Percentiles rank a stretch among this genome's conserved stretches.
These are phyloP conservation scores for Russula dissimulans DNA, from an alignment of 768 basidiomycete genomes.

Conservation along the genomic window DNA sequence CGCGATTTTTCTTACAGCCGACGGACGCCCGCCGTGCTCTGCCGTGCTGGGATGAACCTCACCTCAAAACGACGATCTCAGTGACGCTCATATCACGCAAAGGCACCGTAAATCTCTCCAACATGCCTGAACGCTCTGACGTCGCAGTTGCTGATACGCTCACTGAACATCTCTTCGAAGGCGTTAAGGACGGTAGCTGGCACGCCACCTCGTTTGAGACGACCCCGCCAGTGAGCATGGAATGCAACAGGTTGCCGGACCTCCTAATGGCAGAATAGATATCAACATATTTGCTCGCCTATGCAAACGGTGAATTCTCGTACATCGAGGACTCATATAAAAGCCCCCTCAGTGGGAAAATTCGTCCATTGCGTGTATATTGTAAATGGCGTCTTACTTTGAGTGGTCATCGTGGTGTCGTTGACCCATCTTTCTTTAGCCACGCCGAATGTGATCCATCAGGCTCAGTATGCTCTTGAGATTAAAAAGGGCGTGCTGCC, in stretches of 20 bases:
- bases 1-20: conserved; percentile 38
- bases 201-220: conserved; percentile 73
- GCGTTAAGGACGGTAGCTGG: conserved; percentile 44
- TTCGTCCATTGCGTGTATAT: conserved; percentile 78
- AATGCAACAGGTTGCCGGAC: neutral
- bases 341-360: conserved; percentile 72
- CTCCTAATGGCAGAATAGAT: conserved; percentile 32
- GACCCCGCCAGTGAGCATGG: conserved; percentile 51
- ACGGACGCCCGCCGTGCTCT: conserved; percentile 78
- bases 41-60: conserved; percentile 92
- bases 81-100: conserved; percentile 73
- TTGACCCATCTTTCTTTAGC: conserved; percentile 33
- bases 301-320: conserved; percentile 72
- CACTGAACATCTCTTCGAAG: conserved; percentile 16
- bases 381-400: conserved; percentile 31
- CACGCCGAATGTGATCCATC: conserved; percentile 73
- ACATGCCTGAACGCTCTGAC: conserved; percentile 69
- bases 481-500: conserved; percentile 76
- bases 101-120: conserved; percentile 71
- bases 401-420: neutral
- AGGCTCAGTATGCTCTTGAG: conserved; percentile 80
- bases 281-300: conserved; percentile 87
- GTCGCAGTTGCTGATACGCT: conserved; percentile 29
- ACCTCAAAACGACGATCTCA: conserved; percentile 74
- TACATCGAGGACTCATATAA: conserved; percentile 66